Conservation (phyloP, 2,329 filamentous ascomycete genomes). For the Cordyceps javanica region DNA sequence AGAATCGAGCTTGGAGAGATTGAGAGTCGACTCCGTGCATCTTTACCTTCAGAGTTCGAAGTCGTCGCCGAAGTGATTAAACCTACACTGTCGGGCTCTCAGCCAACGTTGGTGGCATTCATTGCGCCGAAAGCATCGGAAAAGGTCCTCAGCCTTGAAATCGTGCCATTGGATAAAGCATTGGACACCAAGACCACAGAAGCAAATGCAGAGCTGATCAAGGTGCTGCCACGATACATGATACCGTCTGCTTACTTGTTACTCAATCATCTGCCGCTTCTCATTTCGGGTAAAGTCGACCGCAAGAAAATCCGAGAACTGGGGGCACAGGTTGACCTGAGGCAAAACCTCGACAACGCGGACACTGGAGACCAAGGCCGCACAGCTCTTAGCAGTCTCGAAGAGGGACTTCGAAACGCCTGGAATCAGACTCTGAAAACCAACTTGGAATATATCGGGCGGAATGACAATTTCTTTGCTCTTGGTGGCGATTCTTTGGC, state of each 20-base stretch:
- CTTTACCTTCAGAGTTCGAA: slow-evolving; percentile 11
- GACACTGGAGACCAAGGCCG: no score
- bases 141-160: no score
- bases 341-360: no score
- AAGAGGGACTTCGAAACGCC: no score
- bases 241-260: neutral
- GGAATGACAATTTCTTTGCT: slow-evolving; percentile 42
- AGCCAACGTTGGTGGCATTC: neutral
- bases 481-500: slow-evolving; percentile 41
- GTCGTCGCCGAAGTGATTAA: neutral
- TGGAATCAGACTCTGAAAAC: no score
- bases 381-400: no score
- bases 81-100: neutral
- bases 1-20: slow-evolving; percentile 41
- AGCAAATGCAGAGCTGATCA: slow-evolving; percentile 15
- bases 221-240: slow-evolving; percentile 4
- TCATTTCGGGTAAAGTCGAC: slow-evolving; percentile 17
- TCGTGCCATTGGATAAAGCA: no score
- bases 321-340: no score
- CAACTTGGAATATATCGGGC: no score
- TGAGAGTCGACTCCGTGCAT: slow-evolving; percentile 29
- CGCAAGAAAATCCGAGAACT: no score
- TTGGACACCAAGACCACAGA: slow-evolving; percentile 10
- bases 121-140: no score
- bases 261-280: neutral